These are phyloP conservation scores for Pseudozyma hubeiensis DNA, from an alignment of 1,284 basidiomycete species.

Conservation along the genomic window DNA sequence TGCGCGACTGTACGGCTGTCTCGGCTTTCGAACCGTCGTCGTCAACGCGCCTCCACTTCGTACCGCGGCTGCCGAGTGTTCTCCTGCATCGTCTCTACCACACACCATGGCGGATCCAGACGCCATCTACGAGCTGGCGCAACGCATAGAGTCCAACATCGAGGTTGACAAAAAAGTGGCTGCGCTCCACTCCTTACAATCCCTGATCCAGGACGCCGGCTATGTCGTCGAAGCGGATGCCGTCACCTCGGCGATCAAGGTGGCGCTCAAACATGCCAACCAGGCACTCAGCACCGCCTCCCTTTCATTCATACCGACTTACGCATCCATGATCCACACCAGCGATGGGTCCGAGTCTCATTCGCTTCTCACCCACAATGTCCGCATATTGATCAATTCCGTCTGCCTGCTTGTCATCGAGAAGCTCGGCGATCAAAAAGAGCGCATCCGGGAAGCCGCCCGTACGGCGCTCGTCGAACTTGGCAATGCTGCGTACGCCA, in stretches of 20 bases:
- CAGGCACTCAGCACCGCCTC: slow-evolving; percentile 74
- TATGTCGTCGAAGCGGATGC: slow-evolving; percentile 54
- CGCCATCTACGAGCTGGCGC: slow-evolving; percentile 42
- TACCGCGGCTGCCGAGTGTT: neutral
- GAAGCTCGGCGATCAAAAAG: slow-evolving; percentile 81
- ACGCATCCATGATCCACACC: slow-evolving; percentile 51
- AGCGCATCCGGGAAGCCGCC: slow-evolving; percentile 79
- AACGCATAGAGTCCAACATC: slow-evolving; percentile 45
- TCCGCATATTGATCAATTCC: slow-evolving; percentile 72
- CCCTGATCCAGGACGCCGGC: slow-evolving; percentile 32
- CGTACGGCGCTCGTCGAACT: slow-evolving; percentile 79
- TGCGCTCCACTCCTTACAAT: slow-evolving; percentile 38
- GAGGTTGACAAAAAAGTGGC: slow-evolving; percentile 47
- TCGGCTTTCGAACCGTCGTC: no score
- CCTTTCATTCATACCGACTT: slow-evolving; percentile 61
- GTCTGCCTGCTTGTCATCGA: slow-evolving; percentile 81
- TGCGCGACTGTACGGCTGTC: no score
- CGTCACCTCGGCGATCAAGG: slow-evolving; percentile 73
- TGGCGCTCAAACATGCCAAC: slow-evolving; percentile 81
- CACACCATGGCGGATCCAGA: slow-evolving; percentile 42
- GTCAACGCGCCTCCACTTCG: no score
- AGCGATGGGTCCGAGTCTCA: slow-evolving; percentile 32
- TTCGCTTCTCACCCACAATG: slow-evolving; percentile 39
- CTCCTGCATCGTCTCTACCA: neutral
- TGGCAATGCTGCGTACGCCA: slow-evolving; percentile 78